phyloP scores from a whole-genome alignment of 371 early-diverging fungal genomes.

The Haplosporangium sp. region DNA sequence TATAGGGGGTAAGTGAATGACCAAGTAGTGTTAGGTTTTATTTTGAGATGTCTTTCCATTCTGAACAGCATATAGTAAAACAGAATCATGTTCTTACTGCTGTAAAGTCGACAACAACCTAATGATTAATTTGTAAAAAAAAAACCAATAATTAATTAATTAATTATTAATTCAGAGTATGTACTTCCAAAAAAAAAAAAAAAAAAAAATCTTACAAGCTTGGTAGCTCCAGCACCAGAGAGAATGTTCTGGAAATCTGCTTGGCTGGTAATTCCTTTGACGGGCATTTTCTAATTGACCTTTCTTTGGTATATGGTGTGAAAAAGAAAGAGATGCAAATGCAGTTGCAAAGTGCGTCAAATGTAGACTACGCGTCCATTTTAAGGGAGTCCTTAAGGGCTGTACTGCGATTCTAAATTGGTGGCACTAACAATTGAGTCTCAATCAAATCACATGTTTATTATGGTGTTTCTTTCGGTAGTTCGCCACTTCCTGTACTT shows the following conservation, averaged over 20 bases:
- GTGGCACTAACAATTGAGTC: no score
- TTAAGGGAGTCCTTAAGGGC: no score
- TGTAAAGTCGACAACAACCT: conserved; percentile 69
- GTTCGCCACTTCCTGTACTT: no score
- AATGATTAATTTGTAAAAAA: not conserved
- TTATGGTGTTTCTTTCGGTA: no score
- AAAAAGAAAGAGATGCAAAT: not conserved
- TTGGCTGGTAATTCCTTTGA: conserved; percentile 48
- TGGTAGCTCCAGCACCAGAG: conserved; percentile 35
- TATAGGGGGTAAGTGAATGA: no score
- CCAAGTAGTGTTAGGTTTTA: no score
- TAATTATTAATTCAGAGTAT: not conserved
- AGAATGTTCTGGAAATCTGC: conserved; percentile 43
- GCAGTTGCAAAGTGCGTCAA: not conserved
- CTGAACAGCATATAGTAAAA: not conserved
- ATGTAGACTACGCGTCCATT: no score
- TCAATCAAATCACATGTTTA: no score
- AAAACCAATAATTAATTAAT: no score
- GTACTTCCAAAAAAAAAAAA: not conserved
- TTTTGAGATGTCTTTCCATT: not conserved
- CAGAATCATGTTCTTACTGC: conserved; percentile 48
- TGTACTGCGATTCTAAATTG: no score
- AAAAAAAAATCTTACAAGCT: conserved; percentile 23
- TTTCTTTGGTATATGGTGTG: not conserved
- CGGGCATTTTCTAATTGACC: conserved; percentile 24